These are phyloP conservation scores for Ascochyta fabae DNA, from an alignment of 2,329 filamentous ascomycete species.

Conservation along the genomic window DNA sequence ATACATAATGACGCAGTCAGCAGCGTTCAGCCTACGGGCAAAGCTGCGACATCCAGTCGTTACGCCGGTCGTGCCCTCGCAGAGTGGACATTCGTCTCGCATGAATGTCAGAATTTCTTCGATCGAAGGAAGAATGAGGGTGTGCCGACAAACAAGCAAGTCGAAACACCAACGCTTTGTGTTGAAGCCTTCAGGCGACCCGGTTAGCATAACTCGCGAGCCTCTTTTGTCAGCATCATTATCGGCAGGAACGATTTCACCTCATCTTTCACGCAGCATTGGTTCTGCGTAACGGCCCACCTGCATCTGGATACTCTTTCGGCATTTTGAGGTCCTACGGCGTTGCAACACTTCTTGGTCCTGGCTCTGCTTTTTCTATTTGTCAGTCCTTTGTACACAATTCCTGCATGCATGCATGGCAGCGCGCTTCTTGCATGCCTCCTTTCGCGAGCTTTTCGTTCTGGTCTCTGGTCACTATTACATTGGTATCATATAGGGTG, in stretches of 20 bases:
- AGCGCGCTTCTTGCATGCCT: slow-evolving; percentile 36
- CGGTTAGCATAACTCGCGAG: slow-evolving; percentile 32
- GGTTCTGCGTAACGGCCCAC: slow-evolving; percentile 19
- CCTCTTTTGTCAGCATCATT: slow-evolving; percentile 5
- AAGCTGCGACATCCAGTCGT: slow-evolving; percentile 53
- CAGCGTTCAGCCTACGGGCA: slow-evolving; percentile 46
- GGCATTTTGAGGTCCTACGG: slow-evolving; percentile 8
- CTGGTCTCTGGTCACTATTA: neutral
- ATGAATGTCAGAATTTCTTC: slow-evolving; percentile 82
- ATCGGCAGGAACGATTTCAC: slow-evolving; percentile 34
- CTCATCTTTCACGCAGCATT: slow-evolving; percentile 12
- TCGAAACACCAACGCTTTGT: slow-evolving; percentile 72
- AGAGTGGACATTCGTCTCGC: slow-evolving; percentile 77
- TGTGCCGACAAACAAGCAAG: slow-evolving; percentile 67
- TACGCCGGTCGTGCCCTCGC: slow-evolving; percentile 77
- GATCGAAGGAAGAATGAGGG: slow-evolving; percentile 78
- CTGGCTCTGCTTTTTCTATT: slow-evolving; percentile 9
- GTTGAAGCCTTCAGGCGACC: slow-evolving; percentile 67
- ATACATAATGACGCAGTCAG: slow-evolving; percentile 37
- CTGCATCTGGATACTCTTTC: slow-evolving; percentile 16
- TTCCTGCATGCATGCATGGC: slow-evolving; percentile 30
- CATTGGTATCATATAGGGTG: slow-evolving; percentile 8
- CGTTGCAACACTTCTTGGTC: slow-evolving; percentile 6
- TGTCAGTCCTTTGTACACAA: slow-evolving; percentile 17
- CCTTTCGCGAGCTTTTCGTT: slow-evolving; percentile 1